Base-by-base conservation (phyloP, 345 rosid genomes). In the Tarenaya hassleriana region DNA sequence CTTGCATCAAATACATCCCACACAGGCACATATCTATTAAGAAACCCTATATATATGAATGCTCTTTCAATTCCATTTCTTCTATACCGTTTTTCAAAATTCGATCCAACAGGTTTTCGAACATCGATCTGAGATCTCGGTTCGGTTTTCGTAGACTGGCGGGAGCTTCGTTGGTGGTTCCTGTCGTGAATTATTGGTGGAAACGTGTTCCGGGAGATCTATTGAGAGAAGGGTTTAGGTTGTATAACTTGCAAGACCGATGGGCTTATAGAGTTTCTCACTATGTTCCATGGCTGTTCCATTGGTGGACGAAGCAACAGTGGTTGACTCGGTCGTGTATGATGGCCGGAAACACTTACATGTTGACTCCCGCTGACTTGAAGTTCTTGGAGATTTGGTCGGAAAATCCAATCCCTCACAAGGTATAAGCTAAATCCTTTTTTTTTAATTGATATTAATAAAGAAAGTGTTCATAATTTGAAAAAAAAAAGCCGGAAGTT, bases 231-330 rank as follows among this genome's bases (percentile, higher is more conserved):
- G 50, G 60, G n/a, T 54, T 81, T 3, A 31, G 50, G 31, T 71
- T 16, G 65, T 56, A 74, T 34, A 72, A 31, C n/a, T 17, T 20
- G 7, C 43, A 52, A 1, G 74, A 81, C 51, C 75, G 56, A 41
- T 64, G 82, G 85, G 38, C 78, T 32, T 78, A 78, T 55, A 56
- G 66, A 6, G 55, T 84, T 13, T 85, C 83, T 20, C 73, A 73
- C 66, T 56, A 69, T n/a, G 35, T 74, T 13, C 94, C 85, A 10
- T 81, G 85, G 83, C 48, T 84, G 33, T 65, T 81, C 43, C 37
- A 78, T 74, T 77, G 85, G 83, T 84, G 88, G 94, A 75, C 80
- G 83, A 59, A 77, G 27, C 85, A 81, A 60, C 81, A 84, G 63
- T 75, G 76, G 85, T 78, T 84, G 62, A 64, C 85, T 39, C 52